Conservation (phyloP, 257 asterid genomes). For the Paulownia fortunei region DNA sequence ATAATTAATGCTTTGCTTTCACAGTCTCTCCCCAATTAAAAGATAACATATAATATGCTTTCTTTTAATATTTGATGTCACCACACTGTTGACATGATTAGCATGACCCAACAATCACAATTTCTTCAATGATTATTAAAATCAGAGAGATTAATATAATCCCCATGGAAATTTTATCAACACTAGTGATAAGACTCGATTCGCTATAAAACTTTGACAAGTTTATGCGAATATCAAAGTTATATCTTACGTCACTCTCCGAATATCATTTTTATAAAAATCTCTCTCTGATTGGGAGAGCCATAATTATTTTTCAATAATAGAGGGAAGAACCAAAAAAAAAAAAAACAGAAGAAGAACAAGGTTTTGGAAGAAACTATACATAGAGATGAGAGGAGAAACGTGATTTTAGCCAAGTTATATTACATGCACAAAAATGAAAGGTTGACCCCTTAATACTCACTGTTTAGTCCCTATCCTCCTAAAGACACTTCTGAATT, state of each 20-base stretch:
- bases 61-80: conserved; percentile 28
- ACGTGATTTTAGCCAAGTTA: no score
- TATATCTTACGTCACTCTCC: conserved; percentile 19
- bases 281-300: no score
- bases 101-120: conserved; percentile 36
- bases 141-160: conserved; percentile 4
- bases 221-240: background rate
- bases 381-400: no score
- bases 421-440: background rate
- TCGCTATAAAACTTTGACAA: conserved; percentile 10
- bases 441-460: conserved; percentile 34
- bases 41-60: conserved; percentile 42
- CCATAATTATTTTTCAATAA: no score
- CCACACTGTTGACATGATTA: conserved; percentile 41
- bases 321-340: background rate
- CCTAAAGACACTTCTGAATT: conserved; percentile 36
- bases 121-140: background rate
- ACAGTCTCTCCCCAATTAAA: conserved; percentile 29
- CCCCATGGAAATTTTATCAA: conserved; percentile 8
- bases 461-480: conserved; percentile 40
- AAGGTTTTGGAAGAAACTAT: no score
- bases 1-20: conserved; percentile 41
- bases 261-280: no score
- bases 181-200: conserved; percentile 26
- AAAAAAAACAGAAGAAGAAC: no score